These are phyloP conservation scores for Clarireedia hainanense DNA, from an alignment of 2,329 filamentous ascomycete genomes.

Conservation along the genomic window DNA sequence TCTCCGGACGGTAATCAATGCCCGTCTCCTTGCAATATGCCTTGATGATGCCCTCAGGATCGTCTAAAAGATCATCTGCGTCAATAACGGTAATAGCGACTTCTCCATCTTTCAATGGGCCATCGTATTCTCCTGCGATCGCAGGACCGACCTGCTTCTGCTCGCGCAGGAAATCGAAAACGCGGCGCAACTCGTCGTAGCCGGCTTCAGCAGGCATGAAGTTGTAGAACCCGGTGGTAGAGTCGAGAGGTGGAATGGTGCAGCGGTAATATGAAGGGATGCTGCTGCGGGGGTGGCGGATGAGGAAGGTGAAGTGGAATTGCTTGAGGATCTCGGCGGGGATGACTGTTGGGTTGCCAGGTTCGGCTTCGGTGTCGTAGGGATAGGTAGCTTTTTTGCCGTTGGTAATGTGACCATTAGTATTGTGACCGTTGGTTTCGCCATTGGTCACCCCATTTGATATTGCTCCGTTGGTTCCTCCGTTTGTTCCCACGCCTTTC, in stretches of 20 bases:
- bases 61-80: conserved; percentile 86
- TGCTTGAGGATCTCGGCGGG: conserved; percentile 64
- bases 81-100: conserved; percentile 79
- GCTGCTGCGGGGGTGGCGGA: conserved; percentile 85
- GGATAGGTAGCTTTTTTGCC: conserved; percentile 41
- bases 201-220: conserved; percentile 87
- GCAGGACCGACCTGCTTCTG: conserved; percentile 63
- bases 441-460: conserved; percentile 20
- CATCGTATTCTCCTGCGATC: conserved; percentile 39
- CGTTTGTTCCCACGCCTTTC: conserved; percentile 28
- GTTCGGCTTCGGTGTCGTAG: conserved; percentile 48
- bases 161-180: conserved; percentile 77
- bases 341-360: conserved; percentile 76
- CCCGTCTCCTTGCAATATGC: conserved; percentile 77
- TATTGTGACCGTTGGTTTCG: conserved; percentile 26
- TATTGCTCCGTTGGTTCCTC: conserved; percentile 22
- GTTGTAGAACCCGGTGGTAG: conserved; percentile 74
- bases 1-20: conserved; percentile 64
- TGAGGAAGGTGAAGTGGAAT: conserved; percentile 94
- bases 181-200: conserved; percentile 75
- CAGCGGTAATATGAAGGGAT: conserved; percentile 94
- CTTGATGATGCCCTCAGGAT: conserved; percentile 66
- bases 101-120: conserved; percentile 24
- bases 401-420: neutral
- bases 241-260: conserved; percentile 77